Evolutionary conservation across 1,139 yeast species (phyloP).

Genomic region (Yamadazyma dendronema): DNA sequence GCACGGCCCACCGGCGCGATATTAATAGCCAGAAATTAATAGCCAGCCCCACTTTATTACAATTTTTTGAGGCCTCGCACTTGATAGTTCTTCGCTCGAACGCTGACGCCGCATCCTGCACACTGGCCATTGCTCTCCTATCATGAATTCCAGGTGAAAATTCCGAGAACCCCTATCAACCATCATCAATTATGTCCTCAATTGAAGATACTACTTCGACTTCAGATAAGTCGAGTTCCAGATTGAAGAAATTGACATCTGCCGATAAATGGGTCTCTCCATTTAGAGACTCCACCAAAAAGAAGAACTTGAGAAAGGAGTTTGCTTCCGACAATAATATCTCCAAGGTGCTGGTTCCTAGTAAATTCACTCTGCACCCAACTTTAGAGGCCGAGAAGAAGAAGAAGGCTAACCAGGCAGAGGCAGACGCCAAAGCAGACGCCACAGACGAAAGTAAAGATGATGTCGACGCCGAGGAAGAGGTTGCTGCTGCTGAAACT

Average conservation of each 20-base stretch:
- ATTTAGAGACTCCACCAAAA: constrained; percentile 34
- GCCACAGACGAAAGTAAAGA: constrained; percentile 10
- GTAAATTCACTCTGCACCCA: constrained; percentile 42
- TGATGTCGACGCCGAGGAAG: constrained; percentile 11
- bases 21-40: no score
- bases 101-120: no score
- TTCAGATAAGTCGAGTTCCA: constrained; percentile 8
- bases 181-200: constrained; percentile 10
- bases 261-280: constrained; percentile 52
- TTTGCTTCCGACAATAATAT: constrained; percentile 37
- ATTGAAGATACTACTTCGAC: constrained; percentile 4
- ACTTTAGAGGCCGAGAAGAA: constrained; percentile 34
- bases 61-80: no score
- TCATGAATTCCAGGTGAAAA: constrained; percentile 6
- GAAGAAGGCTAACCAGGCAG: constrained; percentile 18
- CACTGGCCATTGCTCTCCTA: constrained; percentile 5
- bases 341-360: constrained; percentile 38
- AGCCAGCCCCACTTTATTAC: no score
- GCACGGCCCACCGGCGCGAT: no score
- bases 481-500: constrained; percentile 15
- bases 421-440: constrained; percentile 11
- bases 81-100: no score
- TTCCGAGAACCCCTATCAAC: background rate
- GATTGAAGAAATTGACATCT: constrained; percentile 40
- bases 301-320: constrained; percentile 33